Base-by-base conservation (phyloP, 768 basidiomycete species). In the Hericium coralloides region DNA sequence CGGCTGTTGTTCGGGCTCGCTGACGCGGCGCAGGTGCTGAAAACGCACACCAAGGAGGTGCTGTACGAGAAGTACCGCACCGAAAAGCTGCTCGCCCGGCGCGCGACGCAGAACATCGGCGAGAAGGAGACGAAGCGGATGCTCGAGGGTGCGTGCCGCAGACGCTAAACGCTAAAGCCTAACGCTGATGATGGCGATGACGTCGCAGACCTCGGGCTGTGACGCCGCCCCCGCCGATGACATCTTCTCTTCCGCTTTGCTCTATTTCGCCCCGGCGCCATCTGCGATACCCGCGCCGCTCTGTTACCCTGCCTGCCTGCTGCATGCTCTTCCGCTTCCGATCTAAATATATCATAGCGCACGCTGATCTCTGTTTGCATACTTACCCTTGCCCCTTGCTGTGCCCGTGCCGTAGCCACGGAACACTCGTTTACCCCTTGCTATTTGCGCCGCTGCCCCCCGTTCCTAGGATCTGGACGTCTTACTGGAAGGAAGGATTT, bases 31-130 rank as follows among this genome's bases (percentile, higher is more conserved):
- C 67, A 93, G 90, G 76, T 87, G 65, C 76, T 95, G 59, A 92
- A 91, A 73, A 81, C 76, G 48, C 84, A 83, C 57, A 95, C 93
- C 36, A 85, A 85, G 64, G 90, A 95, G 68, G 89, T 92, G 56
- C 72, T 95, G 70, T 98, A 98, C 69, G 95, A 98, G 76, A 86
- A 85, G 64, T 98, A 87, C 71, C 79, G 95, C 66, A 94, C 91
- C 1, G 92, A 93, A 74, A 92, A 92, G 71, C 80, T 94, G 56
- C 81, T 94, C 18, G 90, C 89, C 48, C 80, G 89, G 61, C 86
- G 92, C 60, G 91, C 88, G 20, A 92, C 91, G 20, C 79, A 80
- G 63, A 79, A 83, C 61, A 90, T 92, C 63, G 82, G 84, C 54
- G 85, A 89, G 53, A 85, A 84, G 61, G 81, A 90, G 66, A 75